Evolutionary conservation across 2,329 filamentous ascomycete genomes (phyloP).

Genomic region (Westerdykella aurantiaca): DNA sequence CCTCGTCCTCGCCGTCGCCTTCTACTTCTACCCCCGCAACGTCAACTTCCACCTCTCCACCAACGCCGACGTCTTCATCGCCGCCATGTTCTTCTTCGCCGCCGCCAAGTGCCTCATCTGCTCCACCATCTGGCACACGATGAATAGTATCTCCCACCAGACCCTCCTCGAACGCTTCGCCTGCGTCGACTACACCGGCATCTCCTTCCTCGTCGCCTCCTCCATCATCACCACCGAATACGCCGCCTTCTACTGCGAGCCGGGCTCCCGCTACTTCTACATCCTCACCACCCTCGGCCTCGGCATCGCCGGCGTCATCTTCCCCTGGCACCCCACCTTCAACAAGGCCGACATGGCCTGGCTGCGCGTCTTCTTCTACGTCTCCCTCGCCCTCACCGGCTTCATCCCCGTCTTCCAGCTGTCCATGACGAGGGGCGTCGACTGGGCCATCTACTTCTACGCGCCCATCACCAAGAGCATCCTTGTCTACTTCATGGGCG

Average conservation of each 20-base stretch:
- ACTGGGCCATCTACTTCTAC: slow-evolving; percentile 85
- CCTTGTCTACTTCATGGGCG: slow-evolving; percentile 77
- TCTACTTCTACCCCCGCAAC: slow-evolving; percentile 91
- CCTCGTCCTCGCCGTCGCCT: slow-evolving; percentile 78
- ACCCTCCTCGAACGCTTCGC: slow-evolving; percentile 89
- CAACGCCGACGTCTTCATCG: slow-evolving; percentile 83
- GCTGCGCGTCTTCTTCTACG: slow-evolving; percentile 86
- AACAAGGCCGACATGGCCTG: slow-evolving; percentile 90
- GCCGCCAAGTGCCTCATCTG: slow-evolving; percentile 92
- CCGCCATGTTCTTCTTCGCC: slow-evolving; percentile 91
- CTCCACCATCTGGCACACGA: slow-evolving; percentile 96
- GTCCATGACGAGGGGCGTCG: slow-evolving; percentile 66
- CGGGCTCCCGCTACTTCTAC: slow-evolving; percentile 77
- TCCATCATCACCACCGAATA: slow-evolving; percentile 98
- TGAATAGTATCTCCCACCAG: slow-evolving; percentile 92
- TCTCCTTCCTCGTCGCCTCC: slow-evolving; percentile 87
- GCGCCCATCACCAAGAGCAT: slow-evolving; percentile 79
- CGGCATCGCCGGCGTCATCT: slow-evolving; percentile 78
- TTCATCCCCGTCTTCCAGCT: slow-evolving; percentile 86
- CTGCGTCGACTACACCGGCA: slow-evolving; percentile 97
- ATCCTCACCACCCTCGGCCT: slow-evolving; percentile 75
- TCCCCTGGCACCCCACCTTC: slow-evolving; percentile 95
- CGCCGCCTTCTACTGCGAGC: slow-evolving; percentile 97
- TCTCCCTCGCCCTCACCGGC: slow-evolving; percentile 78
- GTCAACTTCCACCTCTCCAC: slow-evolving; percentile 81